Evolutionary conservation across 805 yeast species (phyloP), one percentile per base, ranked within the genome.

Genomic region (Teunomyces kruisii): DNA sequence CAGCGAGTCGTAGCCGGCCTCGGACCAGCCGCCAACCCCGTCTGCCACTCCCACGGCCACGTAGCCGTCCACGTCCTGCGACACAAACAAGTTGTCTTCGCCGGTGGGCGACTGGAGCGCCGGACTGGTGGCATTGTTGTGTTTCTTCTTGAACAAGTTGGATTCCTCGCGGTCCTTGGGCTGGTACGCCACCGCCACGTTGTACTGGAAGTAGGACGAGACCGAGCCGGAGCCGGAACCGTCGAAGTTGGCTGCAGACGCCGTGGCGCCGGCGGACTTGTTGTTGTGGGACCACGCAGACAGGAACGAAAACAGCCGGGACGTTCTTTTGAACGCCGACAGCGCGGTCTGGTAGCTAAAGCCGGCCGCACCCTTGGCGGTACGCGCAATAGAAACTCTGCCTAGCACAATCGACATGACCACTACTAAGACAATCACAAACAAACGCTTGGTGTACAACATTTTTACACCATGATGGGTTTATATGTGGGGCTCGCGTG

Each of bases 1-100:
- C 46, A 89, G 79, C 1, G 96, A 87, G 62, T 92, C 97, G 56
- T 81, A 86, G 0, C 97, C 97, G 39, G 87, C 84, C 49, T 88
- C 94, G 1, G 87, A 79, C 97, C 98, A 92, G 3, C 98, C 98
- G 12, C 98, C 98, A 3, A 94, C 98, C 10, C 99, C 99, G 67
- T 92, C 99, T 5, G 97, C 86, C 3, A 87, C 94, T 16, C 92
- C 95, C n/a, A 83, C 74, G 4, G 85, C 79, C 0, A 84, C 50
- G 24, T 64, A 65, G 2, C 75, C 72, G 40, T 68, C 67, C 1
- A 16, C 22, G 14, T 58, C 62, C 24, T 67, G 67, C 7, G 80
- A 73, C 22, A 83, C 70, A 46, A 86, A 80, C 54, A 74, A 81
- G 58, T 84, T 86, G 58, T 87, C 95, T 58, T 87, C 95, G 3